A percentile compares a stretch with the other conserved stretches of the same genome.
Evolutionary conservation across 495 filamentous ascomycete species (phyloP).

Genomic region (Lineolata rhizophorae): DNA sequence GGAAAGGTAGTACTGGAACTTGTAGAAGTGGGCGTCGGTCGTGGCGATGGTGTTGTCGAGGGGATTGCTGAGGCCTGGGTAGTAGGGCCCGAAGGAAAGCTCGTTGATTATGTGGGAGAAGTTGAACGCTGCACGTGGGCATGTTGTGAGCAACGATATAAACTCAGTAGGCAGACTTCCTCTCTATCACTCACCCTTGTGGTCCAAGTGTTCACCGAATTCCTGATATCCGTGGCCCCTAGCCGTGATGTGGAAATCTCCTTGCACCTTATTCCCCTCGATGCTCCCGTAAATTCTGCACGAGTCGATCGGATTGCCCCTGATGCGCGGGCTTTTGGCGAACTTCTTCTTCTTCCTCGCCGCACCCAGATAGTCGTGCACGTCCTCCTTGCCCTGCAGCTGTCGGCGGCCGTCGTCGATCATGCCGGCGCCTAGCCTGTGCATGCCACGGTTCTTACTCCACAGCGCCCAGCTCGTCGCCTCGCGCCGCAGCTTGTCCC

Average conservation of each 20-base stretch:
- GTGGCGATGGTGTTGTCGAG: slow-evolving; percentile 74
- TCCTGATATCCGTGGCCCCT: slow-evolving; percentile 83
- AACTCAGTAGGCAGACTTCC: neutral
- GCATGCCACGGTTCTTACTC: slow-evolving; percentile 41
- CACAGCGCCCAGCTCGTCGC: slow-evolving; percentile 61
- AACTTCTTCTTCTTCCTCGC: slow-evolving; percentile 42
- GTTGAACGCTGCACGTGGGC: slow-evolving; percentile 50
- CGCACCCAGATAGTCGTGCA: slow-evolving; percentile 51
- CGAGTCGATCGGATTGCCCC: slow-evolving; percentile 30
- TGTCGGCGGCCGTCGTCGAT: slow-evolving; percentile 8
- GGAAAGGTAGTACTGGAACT: slow-evolving; percentile 96
- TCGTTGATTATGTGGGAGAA: slow-evolving; percentile 95
- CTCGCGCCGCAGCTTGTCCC: slow-evolving; percentile 48
- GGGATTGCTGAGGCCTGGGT: slow-evolving; percentile 80
- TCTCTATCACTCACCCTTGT: slow-evolving; percentile 34
- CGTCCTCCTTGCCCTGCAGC: slow-evolving; percentile 45
- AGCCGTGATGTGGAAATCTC: slow-evolving; percentile 96
- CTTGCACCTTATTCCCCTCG: slow-evolving; percentile 87
- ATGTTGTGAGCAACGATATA: slow-evolving; percentile 1
- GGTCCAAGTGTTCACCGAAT: slow-evolving; percentile 61
- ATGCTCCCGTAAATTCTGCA: slow-evolving; percentile 82
- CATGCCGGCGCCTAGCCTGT: slow-evolving; percentile 29
- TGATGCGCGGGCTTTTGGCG: slow-evolving; percentile 43
- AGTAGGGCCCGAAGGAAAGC: slow-evolving; percentile 89
- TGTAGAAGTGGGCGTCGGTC: slow-evolving; percentile 63